Conservation (phyloP, 73 alveolate species). For the Paramecium bursaria region DNA sequence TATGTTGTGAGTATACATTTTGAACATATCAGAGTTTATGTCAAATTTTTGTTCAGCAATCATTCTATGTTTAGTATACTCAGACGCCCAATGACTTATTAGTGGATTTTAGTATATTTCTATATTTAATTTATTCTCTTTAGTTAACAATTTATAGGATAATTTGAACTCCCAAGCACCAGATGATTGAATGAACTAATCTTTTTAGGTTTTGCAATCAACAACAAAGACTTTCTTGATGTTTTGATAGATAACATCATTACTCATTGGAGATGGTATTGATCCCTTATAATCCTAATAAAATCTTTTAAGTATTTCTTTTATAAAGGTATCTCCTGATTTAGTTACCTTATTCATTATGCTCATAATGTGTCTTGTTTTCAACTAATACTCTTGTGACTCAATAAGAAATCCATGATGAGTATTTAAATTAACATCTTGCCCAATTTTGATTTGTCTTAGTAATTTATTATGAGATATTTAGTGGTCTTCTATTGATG, state of each 20-base stretch:
- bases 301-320: conserved; percentile 40
- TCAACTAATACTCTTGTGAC: conserved; percentile 33
- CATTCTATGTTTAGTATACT: conserved; percentile 26
- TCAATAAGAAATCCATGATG: conserved; percentile 25
- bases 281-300: conserved; percentile 36
- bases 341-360: conserved; percentile 20
- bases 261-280: conserved; percentile 45
- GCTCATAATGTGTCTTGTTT: conserved; percentile 43
- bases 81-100: conserved; percentile 45
- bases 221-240: conserved; percentile 31
- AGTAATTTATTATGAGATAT: conserved; percentile 4
- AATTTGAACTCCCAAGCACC: conserved; percentile 55
- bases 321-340: conserved; percentile 32
- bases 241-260: background rate
- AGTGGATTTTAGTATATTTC: conserved; percentile 37
- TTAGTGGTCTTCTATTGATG: conserved; percentile 18
- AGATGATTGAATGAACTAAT: conserved; percentile 22
- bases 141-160: conserved; percentile 14
- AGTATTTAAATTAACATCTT: conserved; percentile 30
- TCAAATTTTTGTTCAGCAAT: conserved; percentile 8
- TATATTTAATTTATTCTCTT: conserved; percentile 23
- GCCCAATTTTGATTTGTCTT: conserved; percentile 10
- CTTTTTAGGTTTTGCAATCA: background rate
- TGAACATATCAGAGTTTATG: background rate
- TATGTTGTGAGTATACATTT: no score